Conservation (phyloP, 1,139 yeast genomes). For the Hansenula lynferdii region DNA sequence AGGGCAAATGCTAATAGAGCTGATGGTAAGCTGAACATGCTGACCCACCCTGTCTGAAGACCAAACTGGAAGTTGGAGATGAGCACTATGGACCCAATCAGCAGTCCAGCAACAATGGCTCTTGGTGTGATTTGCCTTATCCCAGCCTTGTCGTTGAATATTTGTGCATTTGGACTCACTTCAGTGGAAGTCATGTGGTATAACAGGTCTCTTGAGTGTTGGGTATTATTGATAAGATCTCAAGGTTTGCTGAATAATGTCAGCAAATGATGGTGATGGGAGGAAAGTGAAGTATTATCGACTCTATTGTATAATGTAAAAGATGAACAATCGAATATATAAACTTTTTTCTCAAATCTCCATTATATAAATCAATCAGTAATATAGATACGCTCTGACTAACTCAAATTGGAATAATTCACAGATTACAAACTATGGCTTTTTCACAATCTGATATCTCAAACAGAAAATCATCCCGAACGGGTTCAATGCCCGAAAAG, state of each 20-base stretch:
- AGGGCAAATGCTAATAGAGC: constrained; percentile 83
- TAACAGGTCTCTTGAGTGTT: too few relatives aligned
- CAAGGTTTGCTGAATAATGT: too few relatives aligned
- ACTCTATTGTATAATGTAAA: too few relatives aligned
- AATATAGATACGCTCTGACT: too few relatives aligned
- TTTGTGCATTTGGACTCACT: neutral
- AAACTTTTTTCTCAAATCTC: too few relatives aligned
- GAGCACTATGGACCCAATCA: constrained; percentile 76
- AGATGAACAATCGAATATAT: too few relatives aligned
- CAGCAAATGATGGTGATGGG: too few relatives aligned
- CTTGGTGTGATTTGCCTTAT: constrained; percentile 60
- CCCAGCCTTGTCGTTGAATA: constrained; percentile 31
- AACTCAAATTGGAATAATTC: too few relatives aligned
- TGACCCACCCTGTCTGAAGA: constrained; percentile 97
- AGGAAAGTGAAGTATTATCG: too few relatives aligned
- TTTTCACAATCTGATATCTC: neutral
- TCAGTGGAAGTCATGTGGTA: neutral
- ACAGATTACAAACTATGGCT: neutral
- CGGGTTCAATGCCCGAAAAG: neutral
- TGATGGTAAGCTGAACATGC: constrained; percentile 98
- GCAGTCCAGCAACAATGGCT: constrained; percentile 67
- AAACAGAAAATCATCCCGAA: neutral
- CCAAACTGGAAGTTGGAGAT: constrained; percentile 95
- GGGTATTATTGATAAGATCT: too few relatives aligned
- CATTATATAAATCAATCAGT: too few relatives aligned